phyloP scores from a whole-genome alignment of 495 filamentous ascomycete genomes.

The Lasiosphaeriaceae sp. region DNA sequence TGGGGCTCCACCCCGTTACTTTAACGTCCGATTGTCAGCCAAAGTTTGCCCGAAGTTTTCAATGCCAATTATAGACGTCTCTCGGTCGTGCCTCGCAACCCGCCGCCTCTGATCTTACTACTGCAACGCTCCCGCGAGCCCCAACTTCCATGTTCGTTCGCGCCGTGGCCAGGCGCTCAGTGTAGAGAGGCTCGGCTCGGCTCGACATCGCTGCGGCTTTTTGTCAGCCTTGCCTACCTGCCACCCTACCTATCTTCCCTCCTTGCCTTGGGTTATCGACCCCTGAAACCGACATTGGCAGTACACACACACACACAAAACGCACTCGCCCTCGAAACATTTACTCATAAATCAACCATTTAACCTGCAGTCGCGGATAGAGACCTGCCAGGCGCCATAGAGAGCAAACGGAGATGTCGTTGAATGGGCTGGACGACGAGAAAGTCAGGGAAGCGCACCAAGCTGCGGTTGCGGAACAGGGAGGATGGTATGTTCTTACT shows the following conservation, averaged over 20 bases:
- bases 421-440: constrained; percentile 90
- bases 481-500: constrained; percentile 72
- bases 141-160: constrained; percentile 9
- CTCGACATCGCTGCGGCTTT: not conserved
- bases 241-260: not conserved
- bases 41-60: constrained; percentile 8
- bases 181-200: constrained; percentile 2
- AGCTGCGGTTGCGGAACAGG: constrained; percentile 71
- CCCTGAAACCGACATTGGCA: constrained; percentile 14
- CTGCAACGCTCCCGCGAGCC: constrained; percentile 11
- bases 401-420: constrained; percentile 64
- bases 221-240: not conserved
- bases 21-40: not conserved
- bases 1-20: not conserved
- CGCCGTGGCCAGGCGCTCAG: constrained; percentile 4
- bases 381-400: constrained; percentile 9
- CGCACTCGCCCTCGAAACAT: constrained; percentile 16
- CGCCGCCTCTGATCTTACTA: constrained; percentile 6
- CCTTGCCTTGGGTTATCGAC: not conserved
- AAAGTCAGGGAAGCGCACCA: constrained; percentile 82
- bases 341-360: constrained; percentile 12
- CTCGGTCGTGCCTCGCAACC: constrained; percentile 3
- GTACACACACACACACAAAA: too few species aligned
- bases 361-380: constrained; percentile 17
- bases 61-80: constrained; percentile 8